These are phyloP conservation scores for Ascochyta koolunga DNA, from an alignment of 2,329 filamentous ascomycete genomes.

Conservation along the genomic window DNA sequence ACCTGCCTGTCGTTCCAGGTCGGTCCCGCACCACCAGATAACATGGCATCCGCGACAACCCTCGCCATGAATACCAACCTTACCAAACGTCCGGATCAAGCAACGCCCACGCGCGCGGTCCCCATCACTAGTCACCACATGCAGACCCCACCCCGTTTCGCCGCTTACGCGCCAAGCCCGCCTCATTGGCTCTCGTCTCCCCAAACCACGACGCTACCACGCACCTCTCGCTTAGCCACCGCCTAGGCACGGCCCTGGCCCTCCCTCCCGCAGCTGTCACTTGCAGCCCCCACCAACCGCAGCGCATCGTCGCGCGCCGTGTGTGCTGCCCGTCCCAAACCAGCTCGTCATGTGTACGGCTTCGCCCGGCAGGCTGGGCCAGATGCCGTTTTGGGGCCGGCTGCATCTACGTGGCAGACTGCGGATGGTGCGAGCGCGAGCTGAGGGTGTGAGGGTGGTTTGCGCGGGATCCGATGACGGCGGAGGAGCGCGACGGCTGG, in stretches of 20 bases:
- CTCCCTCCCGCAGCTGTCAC: slow-evolving; percentile 13
- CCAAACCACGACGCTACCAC: background rate
- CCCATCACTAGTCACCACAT: slow-evolving; percentile 14
- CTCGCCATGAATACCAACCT: slow-evolving; percentile 29
- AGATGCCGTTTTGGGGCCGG: slow-evolving; percentile 21
- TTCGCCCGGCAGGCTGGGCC: slow-evolving; percentile 13
- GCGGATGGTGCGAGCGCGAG: slow-evolving; percentile 30
- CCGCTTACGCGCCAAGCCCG: slow-evolving; percentile 38
- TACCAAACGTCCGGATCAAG: slow-evolving; percentile 33
- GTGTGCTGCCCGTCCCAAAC: background rate
- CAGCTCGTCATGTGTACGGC: slow-evolving; percentile 27
- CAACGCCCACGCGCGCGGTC: background rate
- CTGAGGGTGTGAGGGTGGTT: slow-evolving; percentile 16
- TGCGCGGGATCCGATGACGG: background rate
- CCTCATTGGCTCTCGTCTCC: slow-evolving; percentile 38
- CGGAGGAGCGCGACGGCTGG: slow-evolving; percentile 1
- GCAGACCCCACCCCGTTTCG: slow-evolving; percentile 36
- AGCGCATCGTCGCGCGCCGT: slow-evolving; percentile 15
- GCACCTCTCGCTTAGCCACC: slow-evolving; percentile 33
- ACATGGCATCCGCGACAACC: slow-evolving; percentile 12
- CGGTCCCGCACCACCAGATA: background rate
- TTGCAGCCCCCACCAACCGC: slow-evolving; percentile 24
- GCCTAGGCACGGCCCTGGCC: slow-evolving; percentile 22
- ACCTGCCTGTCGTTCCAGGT: slow-evolving; percentile 10
- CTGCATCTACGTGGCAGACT: slow-evolving; percentile 46